Conservation (phyloP, 1,139 yeast genomes). For the Debaryomyces singareniensis region DNA sequence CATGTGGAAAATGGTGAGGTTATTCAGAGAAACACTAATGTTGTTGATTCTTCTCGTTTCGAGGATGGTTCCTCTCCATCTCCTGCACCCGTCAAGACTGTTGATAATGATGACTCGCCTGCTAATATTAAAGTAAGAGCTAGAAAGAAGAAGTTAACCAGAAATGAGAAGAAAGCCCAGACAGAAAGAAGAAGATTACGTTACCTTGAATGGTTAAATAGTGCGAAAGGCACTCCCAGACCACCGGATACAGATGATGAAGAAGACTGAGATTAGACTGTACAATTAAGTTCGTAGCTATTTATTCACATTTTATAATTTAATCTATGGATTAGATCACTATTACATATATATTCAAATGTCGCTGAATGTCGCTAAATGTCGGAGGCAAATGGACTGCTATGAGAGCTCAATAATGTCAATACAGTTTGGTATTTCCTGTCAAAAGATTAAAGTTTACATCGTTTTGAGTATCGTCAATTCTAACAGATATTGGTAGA, state of each 20-base stretch:
- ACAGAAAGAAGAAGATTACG: constrained; percentile 93
- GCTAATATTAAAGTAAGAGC: constrained; percentile 89
- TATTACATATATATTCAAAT: too few relatives aligned
- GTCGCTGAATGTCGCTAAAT: too few relatives aligned
- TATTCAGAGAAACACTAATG: constrained; percentile 74
- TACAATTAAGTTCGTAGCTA: too few relatives aligned
- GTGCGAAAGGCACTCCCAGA: constrained; percentile 97
- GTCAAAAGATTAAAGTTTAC: too few relatives aligned
- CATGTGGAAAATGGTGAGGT: constrained; percentile 88
- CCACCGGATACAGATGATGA: constrained; percentile 93
- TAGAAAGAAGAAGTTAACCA: constrained; percentile 93
- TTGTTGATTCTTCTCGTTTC: constrained; percentile 70
- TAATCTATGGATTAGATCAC: too few relatives aligned
- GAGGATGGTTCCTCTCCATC: constrained; percentile 58
- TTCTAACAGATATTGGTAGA: too few relatives aligned
- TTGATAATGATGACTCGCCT: constrained; percentile 82
- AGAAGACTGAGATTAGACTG: constrained; percentile 40
- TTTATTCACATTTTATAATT: too few relatives aligned
- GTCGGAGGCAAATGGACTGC: background rate
- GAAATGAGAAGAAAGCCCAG: constrained; percentile 89
- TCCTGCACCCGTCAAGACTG: constrained; percentile 24
- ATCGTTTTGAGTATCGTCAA: too few relatives aligned
- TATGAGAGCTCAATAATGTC: background rate
- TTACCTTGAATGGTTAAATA: constrained; percentile 88
- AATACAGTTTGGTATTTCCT: background rate